A percentile compares a stretch with the other conserved stretches of the same genome.
Evolutionary conservation across 176 grass and related monocot species (phyloP).

Genomic region (Zoysia japonica): DNA sequence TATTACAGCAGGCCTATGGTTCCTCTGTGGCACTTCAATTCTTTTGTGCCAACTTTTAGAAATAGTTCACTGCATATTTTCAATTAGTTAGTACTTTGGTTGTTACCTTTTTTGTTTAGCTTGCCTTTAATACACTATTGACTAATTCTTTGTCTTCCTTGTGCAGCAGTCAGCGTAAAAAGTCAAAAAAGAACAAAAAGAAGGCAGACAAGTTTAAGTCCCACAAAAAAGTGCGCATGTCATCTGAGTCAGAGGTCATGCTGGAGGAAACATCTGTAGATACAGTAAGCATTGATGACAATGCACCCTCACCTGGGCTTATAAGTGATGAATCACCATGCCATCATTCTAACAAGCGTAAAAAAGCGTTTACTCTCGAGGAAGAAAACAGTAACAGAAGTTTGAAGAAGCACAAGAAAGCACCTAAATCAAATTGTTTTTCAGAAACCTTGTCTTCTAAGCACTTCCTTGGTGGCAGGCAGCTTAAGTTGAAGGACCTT

Average conservation of each 20-base stretch:
- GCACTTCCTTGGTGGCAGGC: slow-evolving; percentile 39
- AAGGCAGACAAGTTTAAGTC: slow-evolving; percentile 88
- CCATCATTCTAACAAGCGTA: slow-evolving; percentile 67
- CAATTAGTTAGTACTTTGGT: background rate
- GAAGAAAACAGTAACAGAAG: slow-evolving; percentile 62
- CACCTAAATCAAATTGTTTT: background rate
- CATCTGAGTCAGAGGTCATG: slow-evolving; percentile 66
- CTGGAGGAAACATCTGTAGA: slow-evolving; percentile 66
- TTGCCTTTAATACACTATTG: slow-evolving; percentile 18
- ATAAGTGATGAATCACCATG: slow-evolving; percentile 65
- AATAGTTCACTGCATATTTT: slow-evolving; percentile 9
- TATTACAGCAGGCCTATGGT: background rate
- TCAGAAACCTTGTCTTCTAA: too few relatives aligned
- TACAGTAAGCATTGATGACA: slow-evolving; percentile 70
- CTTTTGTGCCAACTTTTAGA: background rate
- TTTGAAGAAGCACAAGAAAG: slow-evolving; percentile 79
- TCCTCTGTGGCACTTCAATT: slow-evolving; percentile 10
- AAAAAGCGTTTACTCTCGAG: slow-evolving; percentile 47
- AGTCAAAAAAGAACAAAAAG: slow-evolving; percentile 81
- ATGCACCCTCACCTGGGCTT: slow-evolving; percentile 65
- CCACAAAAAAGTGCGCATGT: slow-evolving; percentile 67
- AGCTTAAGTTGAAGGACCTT: slow-evolving; percentile 33
- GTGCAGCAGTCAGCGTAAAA: slow-evolving; percentile 52
- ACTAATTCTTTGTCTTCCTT: slow-evolving; percentile 21
- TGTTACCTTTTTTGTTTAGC: slow-evolving; percentile 10